phyloP scores from a whole-genome alignment of 108 stramenopile genomes.

The Fragilaria crotonensis region DNA sequence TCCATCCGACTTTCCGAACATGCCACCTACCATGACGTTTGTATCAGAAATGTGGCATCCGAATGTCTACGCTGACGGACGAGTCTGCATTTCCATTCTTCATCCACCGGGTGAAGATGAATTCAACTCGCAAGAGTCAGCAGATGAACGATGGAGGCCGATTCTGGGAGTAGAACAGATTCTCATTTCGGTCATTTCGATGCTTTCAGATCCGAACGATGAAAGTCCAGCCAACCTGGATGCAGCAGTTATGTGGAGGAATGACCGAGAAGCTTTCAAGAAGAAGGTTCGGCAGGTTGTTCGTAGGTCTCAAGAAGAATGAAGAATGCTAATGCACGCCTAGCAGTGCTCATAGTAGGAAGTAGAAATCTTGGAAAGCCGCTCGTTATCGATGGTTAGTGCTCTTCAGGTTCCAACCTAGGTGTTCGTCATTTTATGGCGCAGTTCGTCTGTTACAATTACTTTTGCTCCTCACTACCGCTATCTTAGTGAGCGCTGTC shows the following conservation, averaged over 20 bases:
- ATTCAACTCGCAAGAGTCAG: slow-evolving; percentile 90
- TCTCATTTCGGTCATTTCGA: slow-evolving; percentile 89
- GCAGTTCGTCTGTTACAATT: no score
- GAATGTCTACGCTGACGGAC: slow-evolving; percentile 84
- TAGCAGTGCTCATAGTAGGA: background rate
- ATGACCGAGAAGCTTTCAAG: slow-evolving; percentile 88
- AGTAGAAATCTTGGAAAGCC: no score
- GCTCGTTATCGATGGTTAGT: no score
- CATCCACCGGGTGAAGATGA: slow-evolving; percentile 97
- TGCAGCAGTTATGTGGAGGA: slow-evolving; percentile 95
- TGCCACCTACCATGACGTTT: slow-evolving; percentile 93
- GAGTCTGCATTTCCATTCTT: slow-evolving; percentile 98
- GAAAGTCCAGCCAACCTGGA: slow-evolving; percentile 98
- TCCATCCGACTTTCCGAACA: slow-evolving; percentile 95
- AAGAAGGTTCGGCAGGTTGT: slow-evolving; percentile 85
- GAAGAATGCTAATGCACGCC: no score
- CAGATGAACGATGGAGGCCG: slow-evolving; percentile 98
- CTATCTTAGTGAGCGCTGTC: no score
- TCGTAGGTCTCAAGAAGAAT: slow-evolving; percentile 85
- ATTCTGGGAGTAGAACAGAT: slow-evolving; percentile 98
- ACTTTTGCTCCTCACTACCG: no score
- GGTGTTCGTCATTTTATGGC: no score
- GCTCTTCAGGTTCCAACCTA: no score
- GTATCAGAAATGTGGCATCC: slow-evolving; percentile 97
- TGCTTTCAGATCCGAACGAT: slow-evolving; percentile 98